Evolutionary conservation across 1,284 basidiomycete genomes (phyloP), one percentile per base, ranked within the genome.

Genomic region (Serendipita sp.): DNA sequence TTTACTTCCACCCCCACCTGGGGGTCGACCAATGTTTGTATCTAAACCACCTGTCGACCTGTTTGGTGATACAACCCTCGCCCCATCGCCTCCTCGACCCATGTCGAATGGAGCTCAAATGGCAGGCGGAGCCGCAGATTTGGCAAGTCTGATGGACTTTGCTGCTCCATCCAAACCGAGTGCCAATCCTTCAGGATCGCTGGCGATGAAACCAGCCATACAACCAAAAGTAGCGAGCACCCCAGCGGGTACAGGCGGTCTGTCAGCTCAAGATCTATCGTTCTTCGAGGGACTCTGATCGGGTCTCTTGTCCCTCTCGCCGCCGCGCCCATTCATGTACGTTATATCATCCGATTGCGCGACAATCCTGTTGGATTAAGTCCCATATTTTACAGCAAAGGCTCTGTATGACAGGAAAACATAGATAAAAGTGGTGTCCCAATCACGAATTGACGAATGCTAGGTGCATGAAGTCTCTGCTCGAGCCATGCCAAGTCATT

Each of bases 231-330:
- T 65, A 2, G 55, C 68, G 44, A 62, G 68, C 5, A 66, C 70
- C 13, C 67, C 68, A 42, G 71, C 70, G 53, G 72, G 74, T 49
- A 74, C 72, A 2, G 76, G 81, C 5, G 81, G 81, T 3, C 70
- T 87, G 58, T 83, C 82, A 2, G 84, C 84, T 5, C 83, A 85
- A 71, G 85, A 87, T 74, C 70, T 87, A 63, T 85, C 82, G n/a
- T 87, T 87, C 68, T 87, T 87, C 67, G 85, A 87, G 71, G 81
- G 84, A 22, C 63, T 69, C 58, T 68, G 61, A 62, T 5, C 12
- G 5, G 12, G 6, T 13, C 12, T 13, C 12, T 38, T 13, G 12
- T 38, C 12, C 6, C 38, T 38, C 12, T 38, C 38, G 12, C 38
- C 5, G 12, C 12, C 38, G 5, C 38, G 38, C 12, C 38, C 38